Base-by-base conservation (phyloP, 805 yeast genomes). In the Metschnikowia sp. region DNA sequence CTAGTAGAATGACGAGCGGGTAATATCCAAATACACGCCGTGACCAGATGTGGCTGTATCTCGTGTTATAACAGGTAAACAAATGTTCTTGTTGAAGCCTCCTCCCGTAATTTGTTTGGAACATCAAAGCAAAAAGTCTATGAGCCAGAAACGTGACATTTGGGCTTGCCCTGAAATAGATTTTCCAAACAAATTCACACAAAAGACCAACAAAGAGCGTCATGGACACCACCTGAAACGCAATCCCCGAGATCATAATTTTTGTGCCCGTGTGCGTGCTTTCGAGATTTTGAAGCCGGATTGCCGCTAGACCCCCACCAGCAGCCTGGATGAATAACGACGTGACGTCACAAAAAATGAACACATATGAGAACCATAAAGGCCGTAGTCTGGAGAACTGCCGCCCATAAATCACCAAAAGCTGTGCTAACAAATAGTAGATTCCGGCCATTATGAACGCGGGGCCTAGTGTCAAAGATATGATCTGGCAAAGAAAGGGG, bases 401-500 rank as follows among this genome's bases (percentile, higher is more conserved):
- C 49, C 54, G 44, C 4, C 63, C 64, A 57, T 80, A 82, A 1
- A 87, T 64, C 47, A 83, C 81, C 40, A 83, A 70, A 42, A 85
- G 56, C 63, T 87, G 85, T 6, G 86, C 89, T 53, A 89, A 66
- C 45, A 82, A 71, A 54, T 77, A 84, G 66, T 89, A 90, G 3
- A 89, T 72, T 1, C 92, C 96, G 4, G 86, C 96, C 87, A 87
- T 85, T 39, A 86, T 70, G 62, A 89, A 85, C 18, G 88, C 88
- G 0, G 96, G 96, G 0, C 88, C 92, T 40, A 89, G 65, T 0
- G 92, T 87, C 47, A 88, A 67, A 57, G 83, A 74, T 46, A 83
- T 77, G 52, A 84, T 77, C 63, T 89, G 95, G 56, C 83, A 65
- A 37, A 85, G 59, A 58, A 74, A 89, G 29, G 73, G 68, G 42